Base-by-base conservation (phyloP, 352 stramenopile species). In the Phytophthora sojae region DNA sequence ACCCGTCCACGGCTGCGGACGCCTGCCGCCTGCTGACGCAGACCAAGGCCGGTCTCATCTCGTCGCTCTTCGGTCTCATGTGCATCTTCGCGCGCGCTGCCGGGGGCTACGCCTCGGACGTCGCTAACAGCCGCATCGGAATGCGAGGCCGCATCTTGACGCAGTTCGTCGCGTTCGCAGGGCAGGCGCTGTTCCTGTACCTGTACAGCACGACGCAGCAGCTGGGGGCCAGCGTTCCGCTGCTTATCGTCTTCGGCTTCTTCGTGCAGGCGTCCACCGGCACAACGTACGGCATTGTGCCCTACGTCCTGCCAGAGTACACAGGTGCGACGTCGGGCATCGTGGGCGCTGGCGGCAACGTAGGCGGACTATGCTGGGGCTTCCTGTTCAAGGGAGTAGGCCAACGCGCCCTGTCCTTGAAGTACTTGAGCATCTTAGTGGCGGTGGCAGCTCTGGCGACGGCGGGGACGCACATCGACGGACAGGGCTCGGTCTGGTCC, bases 1-100 rank as follows among this genome's bases (percentile, higher is more conserved):
- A 79, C n/a, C 35, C 52, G 9, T 64, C 51, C 0, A 70, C 53
- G 2, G 69, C 71, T 26, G 57, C 42, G 3, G 54, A 72, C 0
- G 61, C 66, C 2, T 89, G 63, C 44, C 58, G 59, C 7, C 52
- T 73, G 14, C 19, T 73, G 30, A 60, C 51, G 0, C 66, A 73
- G 11, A 86, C 78, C 19, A 69, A 67, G 39, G 89, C 91, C 35
- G 86, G 83, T 32, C 76, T 88, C 15, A 94, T 98, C 73, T 92
- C 92, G 1, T 97, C 91, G 17, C 85, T 96, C 30, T 98, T 98
- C 67, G 94, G 94, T 15, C 88, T 95, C 69, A 97, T 98, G 90
- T 98, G 96, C 73, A 79, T 98, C 29, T 98, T 98, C 73, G 85
- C 92, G 12, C 91, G 92, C 64, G 90, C 89, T 42, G 54, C 93